phyloP scores from a whole-genome alignment of 2,329 filamentous ascomycete species.

The Colletotrichum sp. region DNA sequence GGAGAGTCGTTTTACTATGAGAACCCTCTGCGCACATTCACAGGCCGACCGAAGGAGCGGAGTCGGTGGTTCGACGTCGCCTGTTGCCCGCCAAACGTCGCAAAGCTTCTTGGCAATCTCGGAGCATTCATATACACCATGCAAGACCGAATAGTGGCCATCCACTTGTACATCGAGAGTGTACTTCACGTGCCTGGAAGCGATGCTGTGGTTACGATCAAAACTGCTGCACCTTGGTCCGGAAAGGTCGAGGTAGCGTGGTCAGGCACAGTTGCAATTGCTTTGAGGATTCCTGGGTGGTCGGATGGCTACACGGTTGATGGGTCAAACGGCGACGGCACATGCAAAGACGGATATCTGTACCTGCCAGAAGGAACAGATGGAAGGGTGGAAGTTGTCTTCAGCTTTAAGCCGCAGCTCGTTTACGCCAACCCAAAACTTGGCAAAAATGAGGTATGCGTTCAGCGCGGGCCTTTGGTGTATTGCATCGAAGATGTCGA shows the following conservation, averaged over 20 bases:
- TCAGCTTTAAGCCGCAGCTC: neutral
- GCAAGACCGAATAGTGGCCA: neutral
- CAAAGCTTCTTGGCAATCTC: neutral
- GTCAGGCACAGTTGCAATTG: neutral
- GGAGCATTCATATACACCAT: neutral
- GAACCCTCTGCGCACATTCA: neutral
- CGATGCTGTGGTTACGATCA: neutral
- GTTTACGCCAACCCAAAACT: neutral
- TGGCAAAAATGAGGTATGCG: neutral
- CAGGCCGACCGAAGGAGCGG: neutral
- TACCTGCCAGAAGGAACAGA: neutral
- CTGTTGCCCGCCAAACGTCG: constrained; percentile 1
- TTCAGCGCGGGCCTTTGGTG: neutral
- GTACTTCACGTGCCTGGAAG: neutral
- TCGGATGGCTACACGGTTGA: neutral
- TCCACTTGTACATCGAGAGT: neutral
- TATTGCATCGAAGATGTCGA: constrained; percentile 7
- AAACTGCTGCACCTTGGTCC: neutral
- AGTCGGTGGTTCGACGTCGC: constrained; percentile 4
- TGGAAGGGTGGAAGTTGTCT: neutral
- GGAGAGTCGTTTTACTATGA: constrained; percentile 6
- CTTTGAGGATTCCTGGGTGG: neutral
- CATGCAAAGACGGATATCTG: neutral
- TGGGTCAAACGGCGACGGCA: neutral
- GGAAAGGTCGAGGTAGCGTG: neutral